A percentile compares a stretch with the other conserved stretches of the same genome.
Evolutionary conservation across 495 filamentous ascomycete genomes (phyloP).

Genomic region (Neurospora sp.): DNA sequence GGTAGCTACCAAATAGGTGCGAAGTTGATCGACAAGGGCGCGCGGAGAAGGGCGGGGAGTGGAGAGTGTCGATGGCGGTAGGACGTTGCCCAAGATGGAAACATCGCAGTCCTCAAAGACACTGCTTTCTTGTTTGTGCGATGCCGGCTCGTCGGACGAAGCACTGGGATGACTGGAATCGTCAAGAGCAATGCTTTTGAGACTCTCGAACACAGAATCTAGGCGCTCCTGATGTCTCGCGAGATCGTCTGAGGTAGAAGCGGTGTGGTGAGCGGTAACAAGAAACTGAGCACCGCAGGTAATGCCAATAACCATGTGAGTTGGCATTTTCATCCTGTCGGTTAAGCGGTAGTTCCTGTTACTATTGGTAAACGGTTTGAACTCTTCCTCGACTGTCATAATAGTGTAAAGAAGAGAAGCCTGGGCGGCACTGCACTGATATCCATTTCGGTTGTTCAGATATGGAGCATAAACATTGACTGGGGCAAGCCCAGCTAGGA

Average conservation of each 20-base stretch:
- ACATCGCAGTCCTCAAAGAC: background rate
- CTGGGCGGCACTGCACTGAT: background rate
- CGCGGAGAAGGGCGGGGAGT: background rate
- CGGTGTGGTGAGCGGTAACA: background rate
- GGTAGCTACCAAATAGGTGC: background rate
- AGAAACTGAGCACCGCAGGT: background rate
- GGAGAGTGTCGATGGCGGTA: background rate
- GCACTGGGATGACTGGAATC: background rate
- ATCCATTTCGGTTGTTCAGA: background rate
- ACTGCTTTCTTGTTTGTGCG: background rate
- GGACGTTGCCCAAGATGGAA: background rate
- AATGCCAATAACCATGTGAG: background rate
- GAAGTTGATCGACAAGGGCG: background rate
- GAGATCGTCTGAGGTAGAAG: background rate
- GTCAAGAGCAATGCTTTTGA: background rate
- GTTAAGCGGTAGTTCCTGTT: background rate
- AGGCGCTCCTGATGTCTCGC: background rate
- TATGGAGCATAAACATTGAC: background rate
- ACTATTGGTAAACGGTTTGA: background rate
- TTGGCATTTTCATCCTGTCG: background rate
- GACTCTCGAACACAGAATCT: background rate
- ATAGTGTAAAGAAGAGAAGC: background rate
- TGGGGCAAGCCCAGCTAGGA: background rate
- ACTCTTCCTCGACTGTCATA: background rate
- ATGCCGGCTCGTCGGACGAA: background rate